These are phyloP conservation scores for Aplosporella prunicola DNA, from an alignment of 2,329 filamentous ascomycete species.

Conservation along the genomic window DNA sequence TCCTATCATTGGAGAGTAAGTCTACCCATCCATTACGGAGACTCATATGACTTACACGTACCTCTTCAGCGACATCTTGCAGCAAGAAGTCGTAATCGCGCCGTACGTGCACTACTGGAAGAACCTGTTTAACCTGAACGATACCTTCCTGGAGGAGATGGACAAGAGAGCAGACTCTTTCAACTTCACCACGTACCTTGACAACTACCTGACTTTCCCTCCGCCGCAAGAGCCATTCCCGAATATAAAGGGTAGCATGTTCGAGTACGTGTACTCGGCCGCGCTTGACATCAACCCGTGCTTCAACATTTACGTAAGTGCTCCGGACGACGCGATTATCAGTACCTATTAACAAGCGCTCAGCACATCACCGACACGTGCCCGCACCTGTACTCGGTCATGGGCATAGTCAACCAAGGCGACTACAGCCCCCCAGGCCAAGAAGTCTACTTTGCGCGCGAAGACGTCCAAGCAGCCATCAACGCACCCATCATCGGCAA, in stretches of 20 bases:
- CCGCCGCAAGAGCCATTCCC: slow-evolving; percentile 25
- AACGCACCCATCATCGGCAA: slow-evolving; percentile 36
- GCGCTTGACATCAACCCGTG: slow-evolving; percentile 38
- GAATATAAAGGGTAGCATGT: slow-evolving; percentile 27
- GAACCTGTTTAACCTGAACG: slow-evolving; percentile 34
- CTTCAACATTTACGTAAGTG: slow-evolving; percentile 37
- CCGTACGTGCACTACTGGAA: slow-evolving; percentile 33
- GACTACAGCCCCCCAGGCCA: slow-evolving; percentile 33
- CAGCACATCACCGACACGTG: slow-evolving; percentile 31
- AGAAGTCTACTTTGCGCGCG: slow-evolving; percentile 43
- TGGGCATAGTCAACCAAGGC: slow-evolving; percentile 29
- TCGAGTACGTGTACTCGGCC: slow-evolving; percentile 30
- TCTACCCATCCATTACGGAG: too few species aligned
- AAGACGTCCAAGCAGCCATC: slow-evolving; percentile 42
- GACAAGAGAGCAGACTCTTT: slow-evolving; percentile 25
- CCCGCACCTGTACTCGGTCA: slow-evolving; percentile 30
- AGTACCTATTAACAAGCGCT: not conserved
- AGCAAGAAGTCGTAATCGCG: slow-evolving; percentile 24
- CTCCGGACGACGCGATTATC: too few species aligned
- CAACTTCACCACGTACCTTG: slow-evolving; percentile 26
- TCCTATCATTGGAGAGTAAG: slow-evolving; percentile 35
- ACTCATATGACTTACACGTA: too few species aligned
- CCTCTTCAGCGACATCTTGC: too few species aligned
- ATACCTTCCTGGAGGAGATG: slow-evolving; percentile 30
- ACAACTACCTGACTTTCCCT: slow-evolving; percentile 35